Evolutionary conservation across 805 yeast genomes (phyloP).

Genomic region (Alloascoidea hylecoeti): DNA sequence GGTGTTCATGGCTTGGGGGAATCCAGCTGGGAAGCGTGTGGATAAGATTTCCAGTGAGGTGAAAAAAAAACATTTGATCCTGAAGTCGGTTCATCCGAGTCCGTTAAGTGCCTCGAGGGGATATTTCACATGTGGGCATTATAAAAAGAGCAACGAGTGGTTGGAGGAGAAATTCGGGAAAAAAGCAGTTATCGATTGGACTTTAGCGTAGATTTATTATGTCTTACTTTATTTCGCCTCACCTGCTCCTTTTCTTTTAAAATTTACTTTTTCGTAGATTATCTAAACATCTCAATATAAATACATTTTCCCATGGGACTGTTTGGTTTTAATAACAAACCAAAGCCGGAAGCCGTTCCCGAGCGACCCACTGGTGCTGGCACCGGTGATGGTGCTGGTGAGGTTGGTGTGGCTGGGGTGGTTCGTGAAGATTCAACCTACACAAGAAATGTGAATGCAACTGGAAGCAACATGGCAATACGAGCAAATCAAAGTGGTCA

Average conservation of each 20-base stretch:
- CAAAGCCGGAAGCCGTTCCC: too few species aligned
- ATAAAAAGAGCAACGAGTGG: conserved; percentile 70
- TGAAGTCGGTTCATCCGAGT: conserved; percentile 84
- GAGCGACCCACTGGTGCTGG: too few species aligned
- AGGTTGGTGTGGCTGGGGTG: too few species aligned
- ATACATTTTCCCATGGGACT: too few species aligned
- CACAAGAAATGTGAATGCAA: too few species aligned
- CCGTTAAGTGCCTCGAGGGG: conserved; percentile 88
- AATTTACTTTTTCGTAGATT: too few species aligned
- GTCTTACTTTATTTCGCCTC: too few species aligned
- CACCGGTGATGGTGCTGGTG: too few species aligned
- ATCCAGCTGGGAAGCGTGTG: conserved; percentile 55
- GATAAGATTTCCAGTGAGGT: conserved; percentile 20
- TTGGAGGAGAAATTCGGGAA: conserved; percentile 28
- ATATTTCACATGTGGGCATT: conserved; percentile 68
- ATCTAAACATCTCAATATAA: too few species aligned
- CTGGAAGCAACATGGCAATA: too few species aligned
- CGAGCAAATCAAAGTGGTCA: not conserved
- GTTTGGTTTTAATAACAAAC: too few species aligned
- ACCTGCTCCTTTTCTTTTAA: not conserved
- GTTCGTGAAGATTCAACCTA: too few species aligned
- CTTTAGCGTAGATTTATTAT: conserved; percentile 19
- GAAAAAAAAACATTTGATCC: conserved; percentile 22
- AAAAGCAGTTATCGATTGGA: conserved; percentile 54
- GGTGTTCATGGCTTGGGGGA: conserved; percentile 73